Evolutionary conservation across 768 basidiomycete species (phyloP), one percentile per base, ranked within the genome.

Genomic region (Mycena filopes): DNA sequence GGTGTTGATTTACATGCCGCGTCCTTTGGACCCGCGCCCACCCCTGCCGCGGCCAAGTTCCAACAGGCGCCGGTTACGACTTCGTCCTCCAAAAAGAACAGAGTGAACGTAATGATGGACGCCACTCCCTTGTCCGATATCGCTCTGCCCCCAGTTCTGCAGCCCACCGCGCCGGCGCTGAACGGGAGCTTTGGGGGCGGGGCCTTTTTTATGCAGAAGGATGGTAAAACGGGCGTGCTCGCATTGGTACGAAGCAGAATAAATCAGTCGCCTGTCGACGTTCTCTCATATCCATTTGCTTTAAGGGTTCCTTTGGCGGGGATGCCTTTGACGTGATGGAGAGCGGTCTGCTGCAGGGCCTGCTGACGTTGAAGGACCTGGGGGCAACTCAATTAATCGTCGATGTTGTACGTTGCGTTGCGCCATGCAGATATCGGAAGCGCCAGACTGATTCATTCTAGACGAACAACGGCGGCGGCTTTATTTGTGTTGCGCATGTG

Each of bases 401-500:
- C 31, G 87, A 89, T 75, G 82, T 89, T 70, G 85, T 86, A 67
- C 36, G 82, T 77, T 26, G n/a, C n/a, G n/a, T n/a, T 13, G 8
- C 40, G 20, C 42, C n/a, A 12, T n/a, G 28, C 13, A 43, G 23
- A 33, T 16, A 29, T n/a, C n/a, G n/a, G 23, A 43, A 49, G 38
- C 12, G 20, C 12, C 5, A 13, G 7, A 31, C 60, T 45, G 23
- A 38, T 16, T 31, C 51, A n/a, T 40, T 28, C 8, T n/a, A 85
- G 83, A 78, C 80, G 3, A 84, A 85, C 63, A 86, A 84, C 59
- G 84, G 83, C 47, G 83, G 84, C 65, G 84, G 85, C n/a, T 88
- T 82, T 76, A 86, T 89, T 62, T 88, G 87, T 70, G 78, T 85
- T 45, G 86, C 87, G 12, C 84, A 87, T 72, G 86, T 87, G 70